phyloP scores from a whole-genome alignment of 2,329 filamentous ascomycete genomes.

The Neofusicoccum ribis region DNA sequence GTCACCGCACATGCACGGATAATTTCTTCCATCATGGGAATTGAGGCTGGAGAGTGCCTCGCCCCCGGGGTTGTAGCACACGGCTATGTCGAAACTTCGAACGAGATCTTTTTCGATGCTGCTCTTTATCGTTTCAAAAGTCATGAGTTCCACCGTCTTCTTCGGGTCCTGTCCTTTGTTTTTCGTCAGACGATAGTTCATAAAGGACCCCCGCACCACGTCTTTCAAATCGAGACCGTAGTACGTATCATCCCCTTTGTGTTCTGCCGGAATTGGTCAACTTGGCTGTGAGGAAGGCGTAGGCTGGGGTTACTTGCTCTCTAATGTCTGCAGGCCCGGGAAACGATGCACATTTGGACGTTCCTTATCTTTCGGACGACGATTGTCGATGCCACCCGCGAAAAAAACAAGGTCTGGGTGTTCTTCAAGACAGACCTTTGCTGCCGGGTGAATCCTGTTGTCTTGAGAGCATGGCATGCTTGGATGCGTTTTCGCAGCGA shows the following conservation, averaged over 20 bases:
- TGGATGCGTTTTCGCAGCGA: no score
- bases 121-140: no score
- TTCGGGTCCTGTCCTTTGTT: background rate
- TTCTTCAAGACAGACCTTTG: no score
- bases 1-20: constrained; percentile 26
- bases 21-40: constrained; percentile 17
- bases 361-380: no score
- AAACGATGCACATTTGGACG: no score
- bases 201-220: background rate
- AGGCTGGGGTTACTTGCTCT: background rate
- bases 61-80: constrained; percentile 23
- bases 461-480: no score
- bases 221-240: background rate
- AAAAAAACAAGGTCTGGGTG: no score
- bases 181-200: background rate
- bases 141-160: no score
- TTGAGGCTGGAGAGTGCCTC: constrained; percentile 24
- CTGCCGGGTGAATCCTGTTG: no score
- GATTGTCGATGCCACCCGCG: no score
- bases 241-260: background rate
- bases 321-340: no score
- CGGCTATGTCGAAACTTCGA: background rate
- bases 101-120: background rate
- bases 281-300: background rate
- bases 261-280: background rate